These are phyloP conservation scores for Carpinus viminea DNA, from an alignment of 306 rosid genomes.

Conservation along the genomic window DNA sequence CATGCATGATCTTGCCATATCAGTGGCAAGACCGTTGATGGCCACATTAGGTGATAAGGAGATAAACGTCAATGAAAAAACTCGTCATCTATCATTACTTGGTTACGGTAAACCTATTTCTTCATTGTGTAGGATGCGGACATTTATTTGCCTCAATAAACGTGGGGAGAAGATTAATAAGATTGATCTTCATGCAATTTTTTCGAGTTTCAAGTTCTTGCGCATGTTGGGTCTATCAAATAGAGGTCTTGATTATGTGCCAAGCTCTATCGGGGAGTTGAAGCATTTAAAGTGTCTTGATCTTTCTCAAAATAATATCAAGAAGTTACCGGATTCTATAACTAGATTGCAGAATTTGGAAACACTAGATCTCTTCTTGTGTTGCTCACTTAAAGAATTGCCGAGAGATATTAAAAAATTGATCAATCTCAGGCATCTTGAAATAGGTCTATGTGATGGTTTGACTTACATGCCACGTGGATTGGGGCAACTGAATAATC, in stretches of 20 bases:
- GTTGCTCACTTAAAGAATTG: not conserved
- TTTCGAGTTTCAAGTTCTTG: not conserved
- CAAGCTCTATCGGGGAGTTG: not conserved
- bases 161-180: fast-evolving
- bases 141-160: not conserved
- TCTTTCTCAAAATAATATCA: not conserved
- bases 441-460: fast-evolving
- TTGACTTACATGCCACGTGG: not conserved
- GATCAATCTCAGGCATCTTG: slow-evolving; percentile 25
- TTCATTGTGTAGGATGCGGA: not conserved
- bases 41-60: not conserved
- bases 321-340: not conserved
- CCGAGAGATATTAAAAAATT: not conserved
- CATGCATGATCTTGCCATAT: slow-evolving; percentile 25
- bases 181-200: too few relatives aligned
- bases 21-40: not conserved
- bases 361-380: too few relatives aligned
- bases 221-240: not conserved
- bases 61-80: not conserved
- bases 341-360: not conserved
- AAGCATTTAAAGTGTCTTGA: slow-evolving; percentile 11
- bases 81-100: not conserved
- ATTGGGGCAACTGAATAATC: not conserved
- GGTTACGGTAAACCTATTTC: too few relatives aligned
- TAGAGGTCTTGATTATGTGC: not conserved